Percentiles rank a stretch among this genome's conserved stretches.
phyloP scores from a whole-genome alignment of 2,329 filamentous ascomycete species.

The Penicillium polonicum region DNA sequence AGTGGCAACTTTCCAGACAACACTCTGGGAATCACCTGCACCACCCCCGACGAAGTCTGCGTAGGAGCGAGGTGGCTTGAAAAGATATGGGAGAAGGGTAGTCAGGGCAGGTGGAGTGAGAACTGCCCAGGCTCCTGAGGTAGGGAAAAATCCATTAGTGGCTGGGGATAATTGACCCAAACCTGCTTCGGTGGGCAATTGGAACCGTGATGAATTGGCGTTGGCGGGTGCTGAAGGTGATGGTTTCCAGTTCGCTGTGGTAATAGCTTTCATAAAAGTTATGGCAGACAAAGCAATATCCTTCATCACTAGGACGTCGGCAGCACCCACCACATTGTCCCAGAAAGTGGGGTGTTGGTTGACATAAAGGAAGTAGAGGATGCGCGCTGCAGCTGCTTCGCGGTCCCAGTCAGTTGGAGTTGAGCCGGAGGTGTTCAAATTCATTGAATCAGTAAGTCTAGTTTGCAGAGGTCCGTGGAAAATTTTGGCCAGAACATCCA shows the following conservation, averaged over 20 bases:
- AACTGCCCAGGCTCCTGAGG: conserved; percentile 52
- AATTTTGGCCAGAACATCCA: conserved; percentile 55
- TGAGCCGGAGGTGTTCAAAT: conserved; percentile 34
- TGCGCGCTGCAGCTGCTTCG: conserved; percentile 55
- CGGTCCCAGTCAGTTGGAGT: conserved; percentile 41
- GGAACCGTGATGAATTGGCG: conserved; percentile 28
- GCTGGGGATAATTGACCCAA: conserved; percentile 40
- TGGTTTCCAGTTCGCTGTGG: conserved; percentile 55
- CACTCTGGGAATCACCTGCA: conserved; percentile 55
- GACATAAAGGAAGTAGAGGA: conserved; percentile 56
- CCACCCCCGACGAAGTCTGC: conserved; percentile 59
- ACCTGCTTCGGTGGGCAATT: conserved; percentile 42
- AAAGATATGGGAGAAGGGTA: conserved; percentile 55
- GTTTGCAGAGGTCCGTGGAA: conserved; percentile 53
- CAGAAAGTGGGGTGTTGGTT: conserved; percentile 53
- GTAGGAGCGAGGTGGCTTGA: conserved; percentile 57
- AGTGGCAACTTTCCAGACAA: conserved; percentile 57
- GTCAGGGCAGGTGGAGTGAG: conserved; percentile 53
- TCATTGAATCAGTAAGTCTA: conserved; percentile 27
- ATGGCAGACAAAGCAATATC: conserved; percentile 58
- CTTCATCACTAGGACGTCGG: conserved; percentile 58
- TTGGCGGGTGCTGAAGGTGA: conserved; percentile 33
- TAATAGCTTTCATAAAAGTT: conserved; percentile 51
- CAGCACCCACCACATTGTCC: conserved; percentile 51
- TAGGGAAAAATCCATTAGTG: conserved; percentile 37